These are phyloP conservation scores for Cutaneotrichosporon cyanovorans DNA, from an alignment of 1,284 basidiomycete genomes.

Conservation along the genomic window DNA sequence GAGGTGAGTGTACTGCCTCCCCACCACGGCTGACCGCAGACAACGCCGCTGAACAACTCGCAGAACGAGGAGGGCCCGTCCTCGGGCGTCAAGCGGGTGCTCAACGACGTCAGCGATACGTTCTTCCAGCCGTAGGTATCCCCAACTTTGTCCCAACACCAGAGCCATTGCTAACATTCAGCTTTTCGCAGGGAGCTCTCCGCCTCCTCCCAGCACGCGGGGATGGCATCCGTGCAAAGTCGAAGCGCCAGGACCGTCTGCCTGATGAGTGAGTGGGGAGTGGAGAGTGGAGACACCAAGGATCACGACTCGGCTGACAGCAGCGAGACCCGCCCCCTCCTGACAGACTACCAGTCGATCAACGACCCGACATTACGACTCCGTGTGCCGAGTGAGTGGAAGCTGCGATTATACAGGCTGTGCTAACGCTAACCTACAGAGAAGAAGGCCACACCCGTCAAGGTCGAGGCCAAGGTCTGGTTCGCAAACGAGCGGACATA, in stretches of 20 bases:
- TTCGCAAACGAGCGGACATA: constrained; percentile 98
- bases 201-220: constrained; percentile 35
- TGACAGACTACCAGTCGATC: constrained; percentile 42
- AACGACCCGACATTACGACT: constrained; percentile 35
- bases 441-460: constrained; percentile 81
- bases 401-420: neutral
- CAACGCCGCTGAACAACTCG: constrained; percentile 9
- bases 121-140: constrained; percentile 41
- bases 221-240: constrained; percentile 32
- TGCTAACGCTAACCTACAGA: constrained; percentile 41
- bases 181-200: constrained; percentile 41
- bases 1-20: neutral
- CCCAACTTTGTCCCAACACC: neutral
- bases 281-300: too few species aligned
- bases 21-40: constrained; percentile 3
- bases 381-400: constrained; percentile 35
- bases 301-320: constrained; percentile 1
- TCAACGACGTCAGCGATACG: constrained; percentile 29
- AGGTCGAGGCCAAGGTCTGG: constrained; percentile 97
- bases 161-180: constrained; percentile 3
- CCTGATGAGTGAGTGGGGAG: constrained; percentile 41
- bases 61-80: neutral
- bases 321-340: constrained; percentile 25
- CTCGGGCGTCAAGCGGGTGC: constrained; percentile 3
- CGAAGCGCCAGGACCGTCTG: constrained; percentile 40